These are phyloP conservation scores for Eudorina sp. DNA, from an alignment of 139 green algal species.

Conservation along the genomic window DNA sequence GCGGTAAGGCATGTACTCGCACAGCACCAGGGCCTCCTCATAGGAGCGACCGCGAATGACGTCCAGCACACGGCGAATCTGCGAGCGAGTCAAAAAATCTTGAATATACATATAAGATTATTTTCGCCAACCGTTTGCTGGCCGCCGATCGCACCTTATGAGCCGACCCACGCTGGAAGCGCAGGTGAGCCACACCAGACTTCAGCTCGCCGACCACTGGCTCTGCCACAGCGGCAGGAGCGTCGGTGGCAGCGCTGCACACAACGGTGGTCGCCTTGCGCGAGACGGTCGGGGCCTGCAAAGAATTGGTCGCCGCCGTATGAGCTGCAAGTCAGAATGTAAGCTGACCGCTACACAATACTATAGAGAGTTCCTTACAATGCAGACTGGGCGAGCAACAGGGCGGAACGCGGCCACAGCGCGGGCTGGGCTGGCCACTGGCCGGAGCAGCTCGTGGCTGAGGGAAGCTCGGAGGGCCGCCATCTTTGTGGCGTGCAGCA, in stretches of 20 bases:
- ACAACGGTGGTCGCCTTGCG: slow-evolving; percentile 47
- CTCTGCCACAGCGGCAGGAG: slow-evolving; percentile 30
- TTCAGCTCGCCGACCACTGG: slow-evolving; percentile 40
- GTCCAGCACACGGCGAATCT: slow-evolving; percentile 94
- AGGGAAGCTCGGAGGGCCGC: slow-evolving; percentile 29
- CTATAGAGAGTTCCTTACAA: slow-evolving; percentile 28
- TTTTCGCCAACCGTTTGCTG: neutral
- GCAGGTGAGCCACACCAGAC: slow-evolving; percentile 71
- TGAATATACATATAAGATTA: neutral
- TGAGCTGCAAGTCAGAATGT: neutral
- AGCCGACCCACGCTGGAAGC: slow-evolving; percentile 76
- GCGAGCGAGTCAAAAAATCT: too few species aligned
- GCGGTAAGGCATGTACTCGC: slow-evolving; percentile 96
- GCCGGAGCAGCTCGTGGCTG: slow-evolving; percentile 20
- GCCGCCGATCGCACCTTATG: slow-evolving; percentile 70
- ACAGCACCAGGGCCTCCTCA: slow-evolving; percentile 94
- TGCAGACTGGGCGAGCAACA: slow-evolving; percentile 28
- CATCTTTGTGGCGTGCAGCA: neutral
- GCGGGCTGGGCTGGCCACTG: slow-evolving; percentile 11
- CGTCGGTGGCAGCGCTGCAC: slow-evolving; percentile 63
- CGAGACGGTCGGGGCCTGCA: slow-evolving; percentile 59
- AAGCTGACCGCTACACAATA: too few species aligned
- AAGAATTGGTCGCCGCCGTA: slow-evolving; percentile 2
- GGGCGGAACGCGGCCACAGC: slow-evolving; percentile 41
- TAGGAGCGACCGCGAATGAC: slow-evolving; percentile 91